Conservation (phyloP, 805 yeast species). For the Metschnikowia reukaufii region DNA sequence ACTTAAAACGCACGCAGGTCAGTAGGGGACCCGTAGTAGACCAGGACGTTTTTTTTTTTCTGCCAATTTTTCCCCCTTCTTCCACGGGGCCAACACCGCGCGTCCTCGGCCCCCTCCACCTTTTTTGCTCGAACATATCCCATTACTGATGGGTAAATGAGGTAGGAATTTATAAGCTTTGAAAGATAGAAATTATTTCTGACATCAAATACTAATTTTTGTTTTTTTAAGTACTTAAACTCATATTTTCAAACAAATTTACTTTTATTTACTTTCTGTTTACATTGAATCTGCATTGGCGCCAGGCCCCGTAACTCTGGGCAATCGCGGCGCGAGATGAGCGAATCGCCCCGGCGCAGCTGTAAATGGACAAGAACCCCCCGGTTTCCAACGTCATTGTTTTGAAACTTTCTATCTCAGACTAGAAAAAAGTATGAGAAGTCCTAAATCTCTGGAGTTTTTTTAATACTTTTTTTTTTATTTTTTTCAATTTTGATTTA, state of each 20-base stretch:
- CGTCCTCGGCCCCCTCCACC: neutral
- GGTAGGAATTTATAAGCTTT: neutral
- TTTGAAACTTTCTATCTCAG: neutral
- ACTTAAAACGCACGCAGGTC: neutral
- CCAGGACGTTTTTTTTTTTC: conserved; percentile 1
- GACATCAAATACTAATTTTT: too few relatives aligned
- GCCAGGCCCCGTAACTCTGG: neutral
- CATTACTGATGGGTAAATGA: neutral
- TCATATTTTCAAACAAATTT: too few relatives aligned
- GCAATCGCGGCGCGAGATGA: neutral
- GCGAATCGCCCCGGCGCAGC: neutral
- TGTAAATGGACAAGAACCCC: neutral
- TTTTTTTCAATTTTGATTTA: too few relatives aligned
- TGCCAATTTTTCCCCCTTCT: conserved; percentile 3
- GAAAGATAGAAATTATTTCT: too few relatives aligned
- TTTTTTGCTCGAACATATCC: neutral
- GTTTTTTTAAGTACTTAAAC: too few relatives aligned
- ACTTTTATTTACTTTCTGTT: too few relatives aligned
- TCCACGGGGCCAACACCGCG: conserved; percentile 11
- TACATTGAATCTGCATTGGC: neutral
- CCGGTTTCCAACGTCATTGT: neutral
- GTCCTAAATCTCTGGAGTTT: too few relatives aligned
- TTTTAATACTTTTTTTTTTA: too few relatives aligned
- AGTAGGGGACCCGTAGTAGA: conserved; percentile 6
- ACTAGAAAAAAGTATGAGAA: too few relatives aligned